Evolutionary conservation across 495 filamentous ascomycete species (phyloP).

Genomic region (Penicillium odoratum): DNA sequence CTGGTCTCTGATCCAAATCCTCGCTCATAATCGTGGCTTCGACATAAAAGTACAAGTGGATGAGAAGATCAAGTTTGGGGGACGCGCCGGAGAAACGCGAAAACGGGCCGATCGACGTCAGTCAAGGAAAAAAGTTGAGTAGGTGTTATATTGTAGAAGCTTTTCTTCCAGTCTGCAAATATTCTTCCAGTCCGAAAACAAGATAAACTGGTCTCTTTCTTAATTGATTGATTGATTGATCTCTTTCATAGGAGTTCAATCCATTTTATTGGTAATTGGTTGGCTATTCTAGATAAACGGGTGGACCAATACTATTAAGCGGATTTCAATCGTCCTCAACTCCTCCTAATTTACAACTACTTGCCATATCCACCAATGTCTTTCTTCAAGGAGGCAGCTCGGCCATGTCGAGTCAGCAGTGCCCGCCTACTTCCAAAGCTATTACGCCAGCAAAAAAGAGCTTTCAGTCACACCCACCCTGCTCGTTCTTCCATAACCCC

Average conservation of each 20-base stretch:
- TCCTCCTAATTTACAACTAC: slow-evolving; percentile 6
- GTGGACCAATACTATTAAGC: slow-evolving; percentile 32
- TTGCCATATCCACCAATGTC: slow-evolving; percentile 24
- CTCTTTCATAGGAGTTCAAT: neutral
- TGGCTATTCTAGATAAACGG: neutral
- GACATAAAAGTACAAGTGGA: slow-evolving; percentile 9
- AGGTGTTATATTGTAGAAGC: too few relatives aligned
- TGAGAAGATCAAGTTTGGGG: slow-evolving; percentile 21
- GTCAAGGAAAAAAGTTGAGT: slow-evolving; percentile 2
- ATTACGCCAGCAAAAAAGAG: slow-evolving; percentile 19
- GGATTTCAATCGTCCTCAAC: slow-evolving; percentile 22
- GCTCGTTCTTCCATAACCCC: slow-evolving; percentile 21
- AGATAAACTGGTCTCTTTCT: neutral
- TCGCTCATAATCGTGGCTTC: slow-evolving; percentile 28
- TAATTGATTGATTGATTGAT: neutral
- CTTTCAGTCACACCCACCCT: slow-evolving; percentile 26
- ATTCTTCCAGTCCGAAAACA: too few relatives aligned
- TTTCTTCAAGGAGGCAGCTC: slow-evolving; percentile 21
- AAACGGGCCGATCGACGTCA: slow-evolving; percentile 38
- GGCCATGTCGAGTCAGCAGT: slow-evolving; percentile 22
- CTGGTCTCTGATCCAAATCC: slow-evolving; percentile 51
- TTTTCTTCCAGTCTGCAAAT: neutral
- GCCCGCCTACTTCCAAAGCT: slow-evolving; percentile 13
- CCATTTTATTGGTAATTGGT: neutral
- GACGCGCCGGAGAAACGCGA: slow-evolving; percentile 44